A percentile compares a stretch with the other conserved stretches of the same genome.
Conservation (phyloP, 1,284 basidiomycete genomes). For the Sporisorium reilianum region DNA sequence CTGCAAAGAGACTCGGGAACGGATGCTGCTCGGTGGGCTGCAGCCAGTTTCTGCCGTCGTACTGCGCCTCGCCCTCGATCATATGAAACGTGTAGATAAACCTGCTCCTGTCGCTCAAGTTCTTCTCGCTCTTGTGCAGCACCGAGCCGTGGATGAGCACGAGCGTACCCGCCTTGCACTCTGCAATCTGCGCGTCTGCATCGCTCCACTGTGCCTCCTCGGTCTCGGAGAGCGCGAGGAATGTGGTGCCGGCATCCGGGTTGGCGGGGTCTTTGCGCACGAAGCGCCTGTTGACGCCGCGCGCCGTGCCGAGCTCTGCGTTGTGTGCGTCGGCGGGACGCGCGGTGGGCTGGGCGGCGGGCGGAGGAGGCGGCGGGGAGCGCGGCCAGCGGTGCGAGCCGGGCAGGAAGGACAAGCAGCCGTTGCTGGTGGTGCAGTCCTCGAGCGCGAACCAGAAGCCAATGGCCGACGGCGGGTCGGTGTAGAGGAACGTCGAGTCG, state of each 20-base stretch:
- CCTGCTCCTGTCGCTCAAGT: slow-evolving; percentile 39
- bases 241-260: slow-evolving; percentile 46
- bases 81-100: slow-evolving; percentile 67
- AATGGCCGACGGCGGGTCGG: slow-evolving; percentile 86
- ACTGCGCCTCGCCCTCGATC: slow-evolving; percentile 59
- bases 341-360: background rate
- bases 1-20: slow-evolving; percentile 46
- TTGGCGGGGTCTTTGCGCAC: slow-evolving; percentile 37
- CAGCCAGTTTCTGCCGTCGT: slow-evolving; percentile 62
- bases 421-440: slow-evolving; percentile 69
- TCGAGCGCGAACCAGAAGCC: slow-evolving; percentile 97
- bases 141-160: slow-evolving; percentile 64
- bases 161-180: slow-evolving; percentile 56
- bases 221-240: slow-evolving; percentile 20
- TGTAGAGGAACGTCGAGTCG: slow-evolving; percentile 78
- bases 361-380: too few species aligned
- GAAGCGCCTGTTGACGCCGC: slow-evolving; percentile 61
- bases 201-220: slow-evolving; percentile 56
- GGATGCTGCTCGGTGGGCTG: slow-evolving; percentile 48
- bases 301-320: slow-evolving; percentile 27
- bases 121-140: slow-evolving; percentile 61
- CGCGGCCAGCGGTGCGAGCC: slow-evolving; percentile 55
- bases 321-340: slow-evolving; percentile 14
- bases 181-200: slow-evolving; percentile 33
- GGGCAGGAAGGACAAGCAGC: slow-evolving; percentile 56